Evolutionary conservation across 352 stramenopile species (phyloP), one percentile per base, ranked within the genome.

Genomic region (Pythium periplocum): DNA sequence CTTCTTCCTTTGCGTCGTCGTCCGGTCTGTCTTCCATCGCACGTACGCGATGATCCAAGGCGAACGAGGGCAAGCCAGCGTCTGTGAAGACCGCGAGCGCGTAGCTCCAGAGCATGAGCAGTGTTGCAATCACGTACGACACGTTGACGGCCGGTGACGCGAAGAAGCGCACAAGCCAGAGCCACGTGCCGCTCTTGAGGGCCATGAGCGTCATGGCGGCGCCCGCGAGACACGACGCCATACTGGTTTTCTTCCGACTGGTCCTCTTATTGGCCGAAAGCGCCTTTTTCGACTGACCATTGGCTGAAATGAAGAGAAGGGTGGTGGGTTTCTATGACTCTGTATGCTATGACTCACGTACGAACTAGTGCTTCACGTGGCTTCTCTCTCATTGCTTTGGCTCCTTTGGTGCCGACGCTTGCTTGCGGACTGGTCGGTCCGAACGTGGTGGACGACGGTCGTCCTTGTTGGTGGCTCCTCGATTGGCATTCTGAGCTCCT

Each of bases 61-160:
- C 53, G 35, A 41, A 43, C 26, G 50, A 45, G 4, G 45, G 42
- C 38, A 48, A 26, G 6, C 51, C 57, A 2, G 74, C 64, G 9
- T 59, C 46, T 36, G 68, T 63, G 34, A 43, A 33, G 59, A 85
- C 75, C 12, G 78, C 62, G n/a, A 73, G 64, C 33, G 42, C 57
- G 65, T 92, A 93, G 63, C 76, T 89, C 78, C 83, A 90, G 48
- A 90, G 50, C 83, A 92, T 93, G 35, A 90, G 63, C 37, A 66
- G 6, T 9, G 71, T 77, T 17, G 61, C 30, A 10, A 61, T 31
- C 12, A 66, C 46, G 62, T 82, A 90, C 36, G 81, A 40, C 0
- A 44, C 42, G 47, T 82, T 87, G 36, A 73, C 49, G 0, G 45
- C 8, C 1, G 51, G 0, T 3, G 59, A 54, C 0, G 56, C 60